Percentiles rank a stretch among this genome's conserved stretches.
Evolutionary conservation across 2,329 filamentous ascomycete genomes (phyloP).

Genomic region (Juglanconis oblonga): DNA sequence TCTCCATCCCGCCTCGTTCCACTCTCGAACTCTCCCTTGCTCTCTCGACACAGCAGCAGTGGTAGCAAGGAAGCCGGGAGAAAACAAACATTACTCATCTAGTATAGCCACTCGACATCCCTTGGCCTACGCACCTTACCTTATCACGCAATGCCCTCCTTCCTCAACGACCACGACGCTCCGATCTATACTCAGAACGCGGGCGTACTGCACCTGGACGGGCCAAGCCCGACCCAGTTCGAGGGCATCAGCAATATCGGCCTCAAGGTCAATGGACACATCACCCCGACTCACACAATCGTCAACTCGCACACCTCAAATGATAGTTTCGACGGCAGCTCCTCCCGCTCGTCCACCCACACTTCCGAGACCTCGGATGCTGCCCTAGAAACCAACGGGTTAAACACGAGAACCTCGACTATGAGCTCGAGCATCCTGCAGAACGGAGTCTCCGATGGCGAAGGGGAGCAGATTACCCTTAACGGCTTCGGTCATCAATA

Average conservation of each 20-base stretch:
- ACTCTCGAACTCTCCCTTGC: background rate
- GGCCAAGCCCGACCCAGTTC: slow-evolving; percentile 33
- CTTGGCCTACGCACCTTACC: background rate
- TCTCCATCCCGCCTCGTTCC: background rate
- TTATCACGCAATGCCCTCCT: slow-evolving; percentile 47
- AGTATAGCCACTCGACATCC: slow-evolving; percentile 12
- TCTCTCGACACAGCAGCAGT: background rate
- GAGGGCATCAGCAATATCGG: slow-evolving; percentile 23
- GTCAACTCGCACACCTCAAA: slow-evolving; percentile 43
- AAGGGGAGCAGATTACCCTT: slow-evolving; percentile 17
- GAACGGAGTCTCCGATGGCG: slow-evolving; percentile 48
- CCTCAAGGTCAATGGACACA: slow-evolving; percentile 31
- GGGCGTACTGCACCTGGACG: slow-evolving; percentile 44
- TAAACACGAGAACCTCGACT: slow-evolving; percentile 31
- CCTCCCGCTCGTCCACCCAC: slow-evolving; percentile 47
- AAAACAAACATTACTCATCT: slow-evolving; percentile 6
- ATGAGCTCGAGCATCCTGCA: slow-evolving; percentile 54
- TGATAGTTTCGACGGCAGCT: slow-evolving; percentile 54
- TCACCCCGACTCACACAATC: slow-evolving; percentile 23
- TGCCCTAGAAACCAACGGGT: slow-evolving; percentile 41
- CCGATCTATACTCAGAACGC: slow-evolving; percentile 39
- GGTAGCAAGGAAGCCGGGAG: background rate
- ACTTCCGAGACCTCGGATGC: slow-evolving; percentile 50
- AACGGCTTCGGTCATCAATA: slow-evolving; percentile 34
- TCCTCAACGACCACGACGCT: slow-evolving; percentile 45